Evolutionary conservation across 306 rosid species (phyloP).

Genomic region (Pueraria montana): DNA sequence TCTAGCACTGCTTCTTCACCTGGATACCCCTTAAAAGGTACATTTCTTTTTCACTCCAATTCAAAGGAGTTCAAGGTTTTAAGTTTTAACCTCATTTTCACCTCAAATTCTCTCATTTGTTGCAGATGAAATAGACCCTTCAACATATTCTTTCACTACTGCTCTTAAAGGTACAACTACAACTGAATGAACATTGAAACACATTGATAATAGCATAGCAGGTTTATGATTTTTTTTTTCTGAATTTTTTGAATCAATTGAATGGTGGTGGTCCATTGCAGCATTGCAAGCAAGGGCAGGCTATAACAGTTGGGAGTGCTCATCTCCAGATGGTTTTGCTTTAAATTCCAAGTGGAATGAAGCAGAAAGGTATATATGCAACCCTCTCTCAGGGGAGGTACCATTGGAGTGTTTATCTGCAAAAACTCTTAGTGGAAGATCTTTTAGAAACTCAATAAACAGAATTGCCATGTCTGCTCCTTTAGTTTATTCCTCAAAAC

Average conservation of each 20-base stretch:
- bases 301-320: conserved; percentile 76
- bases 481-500: conserved; percentile 69
- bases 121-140: conserved; percentile 96
- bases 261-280: conserved; percentile 48
- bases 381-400: conserved; percentile 92
- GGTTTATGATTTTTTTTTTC: not conserved
- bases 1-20: conserved; percentile 97
- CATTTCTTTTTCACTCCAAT: not conserved
- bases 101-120: conserved; percentile 26
- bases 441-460: conserved; percentile 70
- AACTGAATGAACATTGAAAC: not conserved
- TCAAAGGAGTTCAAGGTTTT: conserved; percentile 19
- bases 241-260: conserved; percentile 7
- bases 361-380: conserved; percentile 95
- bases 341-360: conserved; percentile 97
- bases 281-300: conserved; percentile 87
- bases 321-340: conserved; percentile 89
- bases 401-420: conserved; percentile 97
- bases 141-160: conserved; percentile 91
- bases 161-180: conserved; percentile 83
- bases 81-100: conserved; percentile 23
- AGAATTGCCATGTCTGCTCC: conserved; percentile 89
- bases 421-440: conserved; percentile 92
- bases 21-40: conserved; percentile 84
- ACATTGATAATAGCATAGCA: not conserved